These are phyloP conservation scores for Aspergillus neotritici DNA, from an alignment of 2,329 filamentous ascomycete species.

Conservation along the genomic window DNA sequence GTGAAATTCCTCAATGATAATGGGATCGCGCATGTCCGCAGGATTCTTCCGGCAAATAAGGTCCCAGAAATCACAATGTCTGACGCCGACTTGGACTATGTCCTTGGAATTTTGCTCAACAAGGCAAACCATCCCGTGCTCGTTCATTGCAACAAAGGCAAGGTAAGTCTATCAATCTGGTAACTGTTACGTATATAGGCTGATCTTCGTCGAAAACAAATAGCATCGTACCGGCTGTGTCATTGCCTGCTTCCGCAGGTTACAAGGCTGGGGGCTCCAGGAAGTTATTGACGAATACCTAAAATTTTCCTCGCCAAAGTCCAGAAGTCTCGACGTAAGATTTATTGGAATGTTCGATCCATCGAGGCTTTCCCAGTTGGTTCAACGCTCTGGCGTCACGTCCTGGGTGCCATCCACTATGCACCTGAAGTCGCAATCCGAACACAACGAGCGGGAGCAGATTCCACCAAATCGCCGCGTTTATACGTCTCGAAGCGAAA, in stretches of 20 bases:
- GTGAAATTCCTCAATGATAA: conserved; percentile 58
- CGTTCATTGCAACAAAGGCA: conserved; percentile 91
- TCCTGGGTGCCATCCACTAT: conserved; percentile 9
- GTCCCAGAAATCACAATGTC: conserved; percentile 62
- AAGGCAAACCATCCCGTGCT: conserved; percentile 71
- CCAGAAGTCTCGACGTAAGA: conserved; percentile 34
- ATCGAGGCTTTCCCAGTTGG: conserved; percentile 16
- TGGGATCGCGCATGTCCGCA: conserved; percentile 65
- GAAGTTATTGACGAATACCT: conserved; percentile 68
- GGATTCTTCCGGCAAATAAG: conserved; percentile 84
- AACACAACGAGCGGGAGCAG: conserved; percentile 5
- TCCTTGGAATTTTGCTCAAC: conserved; percentile 67
- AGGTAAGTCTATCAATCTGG: conserved; percentile 44
- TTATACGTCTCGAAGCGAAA: conserved; percentile 4
- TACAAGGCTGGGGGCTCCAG: conserved; percentile 60
- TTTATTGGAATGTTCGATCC: conserved; percentile 25
- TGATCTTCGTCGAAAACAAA: too few species aligned
- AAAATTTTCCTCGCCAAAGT: conserved; percentile 51
- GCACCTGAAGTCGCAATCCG: conserved; percentile 1
- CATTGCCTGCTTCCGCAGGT: conserved; percentile 70
- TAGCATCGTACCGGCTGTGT: conserved; percentile 86
- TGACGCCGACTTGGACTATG: conserved; percentile 60
- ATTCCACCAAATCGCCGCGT: conserved; percentile 3
- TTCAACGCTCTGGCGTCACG: conserved; percentile 13
- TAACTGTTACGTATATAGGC: background rate